Base-by-base conservation (phyloP, 192 early-diverging fungal species). In the Gigaspora rosea region DNA sequence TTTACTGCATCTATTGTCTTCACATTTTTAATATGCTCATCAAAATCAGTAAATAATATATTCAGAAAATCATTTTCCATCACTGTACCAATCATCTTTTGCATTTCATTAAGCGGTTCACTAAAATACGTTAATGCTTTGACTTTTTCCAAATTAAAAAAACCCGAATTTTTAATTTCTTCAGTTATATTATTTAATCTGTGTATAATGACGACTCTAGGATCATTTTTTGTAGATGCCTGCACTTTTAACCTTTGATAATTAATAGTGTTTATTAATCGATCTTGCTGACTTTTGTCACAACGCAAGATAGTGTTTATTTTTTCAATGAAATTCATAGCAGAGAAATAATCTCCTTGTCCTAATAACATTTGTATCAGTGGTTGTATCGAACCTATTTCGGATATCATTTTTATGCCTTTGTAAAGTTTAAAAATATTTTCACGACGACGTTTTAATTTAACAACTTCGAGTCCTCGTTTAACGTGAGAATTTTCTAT, bases 291-390 rank as follows among this genome's bases (percentile, higher is more conserved):
- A 4, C 80, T 73, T 49, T 41, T 41, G 41, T 7, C 41, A 41
- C 87, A 91, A 15, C 86, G 78, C 36, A 96, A 77, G 0, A 87
- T 78, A 36, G 33, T 70, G 50, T 90, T 88, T 8, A 93, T 88
- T 49, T 97, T 93, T 58, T 94, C 92, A 51, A 99, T 91, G 51
- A 98, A 81, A 73, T 95, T 93, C 74, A 98, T 78, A 6, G 97
- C 96, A 3, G 89, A 95, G 67, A 95, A 92, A 78, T 94, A 95
- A 82, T 98, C 91, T 4, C 89, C 89, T 49, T 95, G 92, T 5
- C 85, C 85, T 15, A 97, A 71, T 47, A 98, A 81, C 20, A 91
- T 86, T 74, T 97, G 94, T 56, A 97, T 94, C 74, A 93, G 92
- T 1, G 92, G 92, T 76, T 93, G 91, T 6, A 91, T 90, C 27